phyloP scores from a whole-genome alignment of 495 filamentous ascomycete species.

The Penicillium flavigenum region DNA sequence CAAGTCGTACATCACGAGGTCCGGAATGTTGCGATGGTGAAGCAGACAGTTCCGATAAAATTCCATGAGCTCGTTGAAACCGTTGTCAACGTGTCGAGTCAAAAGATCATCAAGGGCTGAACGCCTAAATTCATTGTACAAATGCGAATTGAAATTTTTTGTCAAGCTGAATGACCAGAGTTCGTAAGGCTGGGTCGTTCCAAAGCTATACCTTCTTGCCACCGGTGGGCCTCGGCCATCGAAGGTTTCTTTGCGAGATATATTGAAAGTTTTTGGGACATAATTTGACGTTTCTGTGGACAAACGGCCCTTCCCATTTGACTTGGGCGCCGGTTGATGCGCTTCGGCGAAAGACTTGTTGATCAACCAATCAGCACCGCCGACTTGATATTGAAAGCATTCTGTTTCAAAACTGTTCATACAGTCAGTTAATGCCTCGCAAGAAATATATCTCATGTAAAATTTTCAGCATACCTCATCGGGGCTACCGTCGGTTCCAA shows the following conservation, averaged over 20 bases:
- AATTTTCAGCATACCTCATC: conserved; percentile 20
- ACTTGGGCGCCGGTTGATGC: neutral
- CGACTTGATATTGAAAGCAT: neutral
- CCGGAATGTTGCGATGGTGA: conserved; percentile 47
- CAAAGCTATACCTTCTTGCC: conserved; percentile 15
- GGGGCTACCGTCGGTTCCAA: conserved; percentile 7
- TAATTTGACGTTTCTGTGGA: conserved; percentile 11
- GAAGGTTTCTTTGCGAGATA: conserved; percentile 2
- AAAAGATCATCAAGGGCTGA: conserved; percentile 66
- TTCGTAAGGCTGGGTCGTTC: conserved; percentile 69
- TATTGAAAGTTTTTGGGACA: conserved; percentile 3
- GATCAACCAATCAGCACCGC: conserved; percentile 1
- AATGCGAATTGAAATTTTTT: conserved; percentile 69
- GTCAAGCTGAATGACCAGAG: conserved; percentile 80
- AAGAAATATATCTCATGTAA: neutral
- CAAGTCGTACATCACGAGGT: conserved; percentile 54
- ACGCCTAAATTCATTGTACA: conserved; percentile 78
- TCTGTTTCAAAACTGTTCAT: neutral
- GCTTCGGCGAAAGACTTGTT: neutral
- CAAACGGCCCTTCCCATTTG: conserved; percentile 2
- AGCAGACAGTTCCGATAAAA: conserved; percentile 59
- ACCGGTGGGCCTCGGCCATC: neutral
- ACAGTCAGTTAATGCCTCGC: neutral
- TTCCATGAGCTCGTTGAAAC: conserved; percentile 55
- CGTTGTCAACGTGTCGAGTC: conserved; percentile 46